A percentile compares a stretch with the other conserved stretches of the same genome.
These are phyloP conservation scores for Colletotrichum tropicicola DNA, from an alignment of 2,329 filamentous ascomycete genomes.

Conservation along the genomic window DNA sequence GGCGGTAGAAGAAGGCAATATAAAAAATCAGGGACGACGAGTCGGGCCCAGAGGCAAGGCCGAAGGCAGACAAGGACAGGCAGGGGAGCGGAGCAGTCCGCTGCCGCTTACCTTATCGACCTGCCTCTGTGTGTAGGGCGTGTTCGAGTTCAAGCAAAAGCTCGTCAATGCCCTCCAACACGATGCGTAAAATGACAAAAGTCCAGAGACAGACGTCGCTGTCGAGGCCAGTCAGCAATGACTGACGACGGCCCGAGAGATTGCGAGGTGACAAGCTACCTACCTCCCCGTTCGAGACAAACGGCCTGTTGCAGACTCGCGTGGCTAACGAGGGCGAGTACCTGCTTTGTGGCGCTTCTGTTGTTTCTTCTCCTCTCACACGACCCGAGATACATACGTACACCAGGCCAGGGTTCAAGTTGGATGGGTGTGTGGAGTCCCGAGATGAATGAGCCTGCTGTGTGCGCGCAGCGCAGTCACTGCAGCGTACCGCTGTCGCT, in stretches of 20 bases:
- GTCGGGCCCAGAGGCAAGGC: not conserved
- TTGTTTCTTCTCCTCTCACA: conserved; percentile 24
- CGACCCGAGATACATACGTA: conserved; percentile 5
- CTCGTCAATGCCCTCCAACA: too few species aligned
- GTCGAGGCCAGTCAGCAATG: not conserved
- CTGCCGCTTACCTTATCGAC: not conserved
- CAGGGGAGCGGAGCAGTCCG: not conserved
- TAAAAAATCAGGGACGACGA: not conserved
- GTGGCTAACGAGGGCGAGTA: conserved; percentile 21
- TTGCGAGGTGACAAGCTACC: too few species aligned
- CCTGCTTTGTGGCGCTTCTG: conserved; percentile 24
- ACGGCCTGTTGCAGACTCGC: conserved; percentile 21
- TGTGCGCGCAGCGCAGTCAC: not conserved
- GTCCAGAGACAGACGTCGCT: not conserved
- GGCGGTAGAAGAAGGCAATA: conserved; percentile 4
- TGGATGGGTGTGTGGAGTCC: conserved; percentile 19
- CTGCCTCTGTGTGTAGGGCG: conserved; percentile 9
- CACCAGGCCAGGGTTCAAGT: not conserved
- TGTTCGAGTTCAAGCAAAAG: too few species aligned
- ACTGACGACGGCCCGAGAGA: not conserved
- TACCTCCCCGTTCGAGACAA: conserved; percentile 18
- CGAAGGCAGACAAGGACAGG: conserved; percentile 12
- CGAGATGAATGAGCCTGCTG: conserved; percentile 12
- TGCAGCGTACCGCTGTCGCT: conserved; percentile 5
- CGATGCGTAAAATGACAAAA: too few species aligned